Evolutionary conservation across 495 filamentous ascomycete species (phyloP).

Genomic region (Rostrohypoxylon terebratum): DNA sequence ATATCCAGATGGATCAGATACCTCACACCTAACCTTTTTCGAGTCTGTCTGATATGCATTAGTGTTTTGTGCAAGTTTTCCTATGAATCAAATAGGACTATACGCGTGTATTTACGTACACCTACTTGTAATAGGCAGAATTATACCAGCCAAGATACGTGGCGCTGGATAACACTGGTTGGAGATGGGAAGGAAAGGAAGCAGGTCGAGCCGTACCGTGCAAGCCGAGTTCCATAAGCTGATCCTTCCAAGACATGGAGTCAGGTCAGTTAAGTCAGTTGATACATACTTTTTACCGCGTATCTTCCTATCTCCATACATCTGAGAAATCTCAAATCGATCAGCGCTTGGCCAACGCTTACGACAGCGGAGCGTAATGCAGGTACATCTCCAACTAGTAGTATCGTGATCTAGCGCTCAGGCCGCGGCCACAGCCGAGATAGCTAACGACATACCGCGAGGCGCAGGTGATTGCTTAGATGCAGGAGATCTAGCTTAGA

Average conservation of each 20-base stretch:
- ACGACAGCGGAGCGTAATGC: slow-evolving; percentile 19
- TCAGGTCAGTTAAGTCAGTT: neutral
- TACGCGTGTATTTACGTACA: slow-evolving; percentile 5
- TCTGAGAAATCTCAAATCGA: slow-evolving; percentile 9
- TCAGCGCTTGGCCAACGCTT: slow-evolving; percentile 13
- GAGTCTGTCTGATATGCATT: slow-evolving; percentile 11
- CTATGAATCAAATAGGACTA: neutral
- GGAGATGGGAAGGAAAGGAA: slow-evolving; percentile 10
- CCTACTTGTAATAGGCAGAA: neutral
- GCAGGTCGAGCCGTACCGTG: slow-evolving; percentile 26
- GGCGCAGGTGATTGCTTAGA: slow-evolving; percentile 20
- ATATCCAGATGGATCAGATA: neutral
- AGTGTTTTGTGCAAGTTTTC: slow-evolving; percentile 6
- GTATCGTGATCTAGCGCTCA: slow-evolving; percentile 12
- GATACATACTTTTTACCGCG: neutral
- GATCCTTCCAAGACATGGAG: slow-evolving; percentile 11
- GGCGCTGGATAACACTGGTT: neutral
- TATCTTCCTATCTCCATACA: neutral
- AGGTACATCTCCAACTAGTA: slow-evolving; percentile 29
- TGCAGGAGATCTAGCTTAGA: slow-evolving; percentile 16
- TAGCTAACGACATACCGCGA: slow-evolving; percentile 19
- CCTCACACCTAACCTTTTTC: neutral
- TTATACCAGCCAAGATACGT: slow-evolving; percentile 4
- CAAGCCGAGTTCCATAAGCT: slow-evolving; percentile 24
- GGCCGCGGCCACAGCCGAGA: slow-evolving; percentile 33